Evolutionary conservation across 228 moss, liverwort and hornwort genomes (phyloP).

Genomic region (Sphagnum magellanicum): DNA sequence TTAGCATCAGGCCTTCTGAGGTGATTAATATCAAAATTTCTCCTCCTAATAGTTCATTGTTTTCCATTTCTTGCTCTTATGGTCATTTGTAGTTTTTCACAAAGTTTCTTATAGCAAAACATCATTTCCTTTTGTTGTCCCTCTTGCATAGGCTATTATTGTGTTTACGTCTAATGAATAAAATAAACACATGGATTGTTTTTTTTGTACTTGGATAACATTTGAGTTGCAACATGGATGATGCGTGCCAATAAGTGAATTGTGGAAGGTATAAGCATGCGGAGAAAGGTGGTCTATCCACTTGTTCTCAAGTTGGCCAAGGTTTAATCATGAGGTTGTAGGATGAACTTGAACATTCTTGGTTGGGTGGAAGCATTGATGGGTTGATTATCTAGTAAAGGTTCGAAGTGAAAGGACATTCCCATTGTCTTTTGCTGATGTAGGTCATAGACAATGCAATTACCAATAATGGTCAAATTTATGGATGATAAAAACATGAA

Average conservation of each 20-base stretch:
- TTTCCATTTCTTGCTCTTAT: not conserved
- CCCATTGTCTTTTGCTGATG: too few species aligned
- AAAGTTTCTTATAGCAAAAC: not conserved
- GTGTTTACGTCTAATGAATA: not conserved
- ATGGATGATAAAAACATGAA: too few species aligned
- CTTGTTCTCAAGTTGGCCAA: conserved; percentile 68
- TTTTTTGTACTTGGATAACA: too few species aligned
- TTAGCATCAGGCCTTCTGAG: conserved; percentile 79
- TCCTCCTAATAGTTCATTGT: too few species aligned
- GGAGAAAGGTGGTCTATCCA: conserved; percentile 80
- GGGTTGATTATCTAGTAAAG: too few species aligned
- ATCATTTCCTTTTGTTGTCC: not conserved
- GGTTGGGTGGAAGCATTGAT: too few species aligned
- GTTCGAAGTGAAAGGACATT: too few species aligned
- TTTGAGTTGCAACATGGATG: not conserved
- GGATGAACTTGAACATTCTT: too few species aligned
- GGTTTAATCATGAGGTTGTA: too few species aligned
- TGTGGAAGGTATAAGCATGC: conserved; percentile 67
- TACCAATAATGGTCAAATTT: too few species aligned
- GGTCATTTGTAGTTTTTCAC: not conserved
- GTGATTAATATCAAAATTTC: too few species aligned
- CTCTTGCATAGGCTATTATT: not conserved
- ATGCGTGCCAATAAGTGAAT: conserved; percentile 85
- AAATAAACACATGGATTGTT: not conserved
- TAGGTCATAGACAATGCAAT: too few species aligned